phyloP scores from a whole-genome alignment of 176 grass and related monocot genomes.

The Aegilops speltoides region DNA sequence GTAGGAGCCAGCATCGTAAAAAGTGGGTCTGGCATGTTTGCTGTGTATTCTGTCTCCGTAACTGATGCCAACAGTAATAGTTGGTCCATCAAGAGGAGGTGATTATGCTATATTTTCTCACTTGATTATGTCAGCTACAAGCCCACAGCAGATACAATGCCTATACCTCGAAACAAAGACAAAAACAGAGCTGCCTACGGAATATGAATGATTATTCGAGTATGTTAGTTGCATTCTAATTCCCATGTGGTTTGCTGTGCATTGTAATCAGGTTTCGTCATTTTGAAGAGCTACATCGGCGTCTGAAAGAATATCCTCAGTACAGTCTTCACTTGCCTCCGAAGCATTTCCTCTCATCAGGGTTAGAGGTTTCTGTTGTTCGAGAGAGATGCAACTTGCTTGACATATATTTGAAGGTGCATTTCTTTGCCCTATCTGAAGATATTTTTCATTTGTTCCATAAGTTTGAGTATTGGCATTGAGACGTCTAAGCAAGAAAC shows the following conservation, averaged over 20 bases:
- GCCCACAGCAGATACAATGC: neutral
- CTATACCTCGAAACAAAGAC: neutral
- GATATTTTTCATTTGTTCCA: neutral
- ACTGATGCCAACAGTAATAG: constrained; percentile 81
- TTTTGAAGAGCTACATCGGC: constrained; percentile 98
- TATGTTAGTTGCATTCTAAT: neutral
- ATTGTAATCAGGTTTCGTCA: constrained; percentile 83
- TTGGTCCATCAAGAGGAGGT: constrained; percentile 99
- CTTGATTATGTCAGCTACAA: constrained; percentile 3
- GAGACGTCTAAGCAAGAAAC: constrained; percentile 9
- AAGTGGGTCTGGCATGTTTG: constrained; percentile 98
- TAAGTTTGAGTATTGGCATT: neutral
- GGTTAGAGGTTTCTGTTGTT: constrained; percentile 89
- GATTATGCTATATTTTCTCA: constrained; percentile 22
- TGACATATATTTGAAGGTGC: constrained; percentile 93
- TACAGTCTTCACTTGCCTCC: constrained; percentile 93
- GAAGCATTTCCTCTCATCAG: constrained; percentile 97
- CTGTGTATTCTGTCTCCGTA: constrained; percentile 92
- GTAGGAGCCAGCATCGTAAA: constrained; percentile 93
- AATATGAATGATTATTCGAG: constrained; percentile 27
- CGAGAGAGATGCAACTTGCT: constrained; percentile 96
- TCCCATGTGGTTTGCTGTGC: neutral
- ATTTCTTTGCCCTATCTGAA: constrained; percentile 40
- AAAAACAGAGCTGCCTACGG: neutral
- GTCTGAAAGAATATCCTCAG: constrained; percentile 92